phyloP scores from a whole-genome alignment of 1,284 basidiomycete species.

The Coriolopsis trogii region DNA sequence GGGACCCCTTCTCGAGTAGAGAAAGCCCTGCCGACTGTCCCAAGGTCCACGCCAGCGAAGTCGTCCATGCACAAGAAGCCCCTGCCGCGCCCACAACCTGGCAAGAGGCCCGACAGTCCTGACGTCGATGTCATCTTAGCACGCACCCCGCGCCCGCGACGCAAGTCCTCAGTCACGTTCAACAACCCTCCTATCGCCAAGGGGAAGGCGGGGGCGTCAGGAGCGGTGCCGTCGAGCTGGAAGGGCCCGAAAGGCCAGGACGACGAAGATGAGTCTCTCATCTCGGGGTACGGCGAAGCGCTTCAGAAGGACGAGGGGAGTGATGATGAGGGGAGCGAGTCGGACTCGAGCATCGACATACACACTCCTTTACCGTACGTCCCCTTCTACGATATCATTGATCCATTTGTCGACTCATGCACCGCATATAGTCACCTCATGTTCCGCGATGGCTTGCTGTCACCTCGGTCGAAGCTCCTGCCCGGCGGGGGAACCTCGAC shows the following conservation, averaged over 20 bases:
- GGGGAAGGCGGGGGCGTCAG: constrained; percentile 17
- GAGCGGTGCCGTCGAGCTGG: constrained; percentile 23
- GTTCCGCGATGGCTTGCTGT: constrained; percentile 74
- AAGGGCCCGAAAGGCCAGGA: constrained; percentile 16
- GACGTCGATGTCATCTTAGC: constrained; percentile 52
- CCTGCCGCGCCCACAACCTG: constrained; percentile 9
- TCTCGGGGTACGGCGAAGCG: constrained; percentile 26
- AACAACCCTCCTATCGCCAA: constrained; percentile 13
- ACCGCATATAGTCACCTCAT: constrained; percentile 60
- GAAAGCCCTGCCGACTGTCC: constrained; percentile 17
- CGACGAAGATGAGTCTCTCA: constrained; percentile 23
- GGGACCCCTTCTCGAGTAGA: constrained; percentile 4
- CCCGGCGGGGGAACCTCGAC: constrained; percentile 24
- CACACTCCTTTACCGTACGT: constrained; percentile 80
- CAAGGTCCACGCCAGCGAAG: background rate
- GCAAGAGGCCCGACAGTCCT: constrained; percentile 40
- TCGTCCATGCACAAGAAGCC: background rate
- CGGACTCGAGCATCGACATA: constrained; percentile 75
- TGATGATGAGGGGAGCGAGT: constrained; percentile 44
- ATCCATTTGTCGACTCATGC: background rate
- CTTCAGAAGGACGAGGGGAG: constrained; percentile 28
- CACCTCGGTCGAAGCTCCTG: constrained; percentile 72
- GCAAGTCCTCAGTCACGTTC: constrained; percentile 31
- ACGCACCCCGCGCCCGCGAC: constrained; percentile 46
- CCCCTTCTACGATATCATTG: background rate